A percentile compares a stretch with the other conserved stretches of the same genome.
Conservation (phyloP, 2,329 filamentous ascomycete species). For the Neocucurbitaria cava region DNA sequence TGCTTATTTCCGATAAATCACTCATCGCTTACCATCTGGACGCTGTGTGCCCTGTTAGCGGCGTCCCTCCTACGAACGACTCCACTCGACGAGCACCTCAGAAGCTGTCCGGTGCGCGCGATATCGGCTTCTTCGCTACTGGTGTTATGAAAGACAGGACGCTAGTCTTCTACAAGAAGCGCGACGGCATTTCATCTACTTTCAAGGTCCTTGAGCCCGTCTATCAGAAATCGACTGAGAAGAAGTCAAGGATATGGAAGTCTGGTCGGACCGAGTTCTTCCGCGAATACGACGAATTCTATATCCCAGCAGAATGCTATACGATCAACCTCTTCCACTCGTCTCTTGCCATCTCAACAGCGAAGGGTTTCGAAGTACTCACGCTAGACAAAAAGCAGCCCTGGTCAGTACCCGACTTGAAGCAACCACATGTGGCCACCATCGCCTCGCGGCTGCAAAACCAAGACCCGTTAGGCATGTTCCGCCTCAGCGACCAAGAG, state of each 20-base stretch:
- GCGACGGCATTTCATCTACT: slow-evolving; percentile 87
- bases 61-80: slow-evolving; percentile 69
- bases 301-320: slow-evolving; percentile 93
- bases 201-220: slow-evolving; percentile 98
- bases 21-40: slow-evolving; percentile 95
- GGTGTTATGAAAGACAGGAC: slow-evolving; percentile 97
- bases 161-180: slow-evolving; percentile 95
- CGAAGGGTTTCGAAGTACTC: slow-evolving; percentile 92
- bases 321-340: slow-evolving; percentile 96
- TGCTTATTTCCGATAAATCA: slow-evolving; percentile 89
- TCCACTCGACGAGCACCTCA: slow-evolving; percentile 86
- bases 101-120: slow-evolving; percentile 82
- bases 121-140: slow-evolving; percentile 95
- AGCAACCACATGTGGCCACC: slow-evolving; percentile 77
- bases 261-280: slow-evolving; percentile 89
- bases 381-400: slow-evolving; percentile 97
- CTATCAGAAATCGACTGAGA: slow-evolving; percentile 88
- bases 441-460: slow-evolving; percentile 85
- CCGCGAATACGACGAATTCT: slow-evolving; percentile 98
- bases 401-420: slow-evolving; percentile 89
- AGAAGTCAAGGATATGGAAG: slow-evolving; percentile 73
- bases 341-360: slow-evolving; percentile 88
- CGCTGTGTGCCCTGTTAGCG: slow-evolving; percentile 68
- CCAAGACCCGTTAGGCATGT: slow-evolving; percentile 92
- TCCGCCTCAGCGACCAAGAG: slow-evolving; percentile 78